phyloP scores from a whole-genome alignment of 257 asterid species.

The Marsdenia floribunda region DNA sequence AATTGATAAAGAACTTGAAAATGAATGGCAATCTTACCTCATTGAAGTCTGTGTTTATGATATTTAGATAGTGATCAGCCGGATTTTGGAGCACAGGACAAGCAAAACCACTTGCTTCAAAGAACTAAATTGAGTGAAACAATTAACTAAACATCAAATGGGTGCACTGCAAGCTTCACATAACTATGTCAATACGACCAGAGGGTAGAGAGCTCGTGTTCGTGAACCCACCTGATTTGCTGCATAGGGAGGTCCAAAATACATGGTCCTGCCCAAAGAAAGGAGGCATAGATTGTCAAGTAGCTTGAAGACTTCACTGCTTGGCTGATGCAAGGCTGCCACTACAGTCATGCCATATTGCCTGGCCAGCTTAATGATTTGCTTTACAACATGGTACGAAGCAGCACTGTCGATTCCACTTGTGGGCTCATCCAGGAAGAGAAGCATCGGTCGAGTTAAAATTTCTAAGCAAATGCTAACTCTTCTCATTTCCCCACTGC shows the following conservation, averaged over 20 bases:
- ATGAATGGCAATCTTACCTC: slow-evolving; percentile 28
- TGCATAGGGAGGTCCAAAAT: slow-evolving; percentile 39
- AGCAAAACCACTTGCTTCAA: slow-evolving; percentile 39
- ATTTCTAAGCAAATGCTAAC: slow-evolving; percentile 60
- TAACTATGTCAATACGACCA: background rate
- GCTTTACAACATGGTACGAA: slow-evolving; percentile 32
- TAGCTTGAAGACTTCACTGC: slow-evolving; percentile 43
- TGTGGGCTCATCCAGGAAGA: slow-evolving; percentile 66
- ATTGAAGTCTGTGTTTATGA: slow-evolving; percentile 46
- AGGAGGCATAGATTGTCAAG: slow-evolving; percentile 50
- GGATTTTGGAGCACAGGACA: slow-evolving; percentile 45
- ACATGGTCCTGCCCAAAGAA: slow-evolving; percentile 40
- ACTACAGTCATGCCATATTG: slow-evolving; percentile 52
- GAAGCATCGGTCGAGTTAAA: slow-evolving; percentile 53
- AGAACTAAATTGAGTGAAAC: slow-evolving; percentile 32
- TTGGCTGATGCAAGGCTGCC: slow-evolving; percentile 53
- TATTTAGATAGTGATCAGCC: slow-evolving; percentile 50
- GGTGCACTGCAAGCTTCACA: background rate
- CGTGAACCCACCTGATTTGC: slow-evolving; percentile 33
- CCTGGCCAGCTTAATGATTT: slow-evolving; percentile 36
- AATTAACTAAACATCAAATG: background rate
- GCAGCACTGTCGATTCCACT: slow-evolving; percentile 71
- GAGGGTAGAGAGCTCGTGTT: background rate
- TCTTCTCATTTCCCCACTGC: slow-evolving; percentile 56
- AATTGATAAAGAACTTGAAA: background rate